Base-by-base conservation (phyloP, 208 protist species). In the Lotmaria passim region DNA sequence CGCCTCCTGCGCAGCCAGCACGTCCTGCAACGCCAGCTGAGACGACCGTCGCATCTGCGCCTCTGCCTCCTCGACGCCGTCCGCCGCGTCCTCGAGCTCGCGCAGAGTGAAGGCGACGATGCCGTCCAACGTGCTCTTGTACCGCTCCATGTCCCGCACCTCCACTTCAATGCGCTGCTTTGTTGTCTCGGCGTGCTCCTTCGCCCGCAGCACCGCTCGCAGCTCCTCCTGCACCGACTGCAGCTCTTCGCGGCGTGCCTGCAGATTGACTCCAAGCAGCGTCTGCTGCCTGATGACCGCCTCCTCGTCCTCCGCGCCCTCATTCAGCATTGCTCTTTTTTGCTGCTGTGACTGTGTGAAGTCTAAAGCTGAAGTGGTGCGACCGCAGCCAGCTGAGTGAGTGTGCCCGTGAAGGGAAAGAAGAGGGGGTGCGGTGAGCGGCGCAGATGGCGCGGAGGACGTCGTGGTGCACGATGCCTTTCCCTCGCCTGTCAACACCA, bases 21-120 rank as follows among this genome's bases (percentile, higher is more conserved):
- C 19, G 17, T 23, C 15, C 3, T 30, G 41, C 67, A 31, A 15
- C 0, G 34, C 67, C 21, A 43, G 11, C 28, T 56, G 24, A 3
- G 58, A 33, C n/a, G 48, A 15, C 24, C 21, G 21, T 17, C 24
- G 4, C 47, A 43, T 26, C 58, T 46, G 50, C 28, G 34, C 48
- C 47, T 66, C 58, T 28, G 58, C 68, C 36, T 63, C 57, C 38
- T 73, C 58, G 26, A 66, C 68, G n/a, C 48, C 68, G 11, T 14
- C 44, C 0, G 38, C 48, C 17, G 68, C 68, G 15, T 52, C 48
- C 41, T 73, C 68, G 14, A 73, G 24, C 26, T 66, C 58, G 10
- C 7, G 39, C 57, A 66, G 38, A 10, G 57, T 73, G 38, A 66
- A 73, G 48, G 68, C 68, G 3, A 73, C 36, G 0, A 66, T 41